phyloP scores from a whole-genome alignment of 176 grass and related monocot species.

The Secale cereale region DNA sequence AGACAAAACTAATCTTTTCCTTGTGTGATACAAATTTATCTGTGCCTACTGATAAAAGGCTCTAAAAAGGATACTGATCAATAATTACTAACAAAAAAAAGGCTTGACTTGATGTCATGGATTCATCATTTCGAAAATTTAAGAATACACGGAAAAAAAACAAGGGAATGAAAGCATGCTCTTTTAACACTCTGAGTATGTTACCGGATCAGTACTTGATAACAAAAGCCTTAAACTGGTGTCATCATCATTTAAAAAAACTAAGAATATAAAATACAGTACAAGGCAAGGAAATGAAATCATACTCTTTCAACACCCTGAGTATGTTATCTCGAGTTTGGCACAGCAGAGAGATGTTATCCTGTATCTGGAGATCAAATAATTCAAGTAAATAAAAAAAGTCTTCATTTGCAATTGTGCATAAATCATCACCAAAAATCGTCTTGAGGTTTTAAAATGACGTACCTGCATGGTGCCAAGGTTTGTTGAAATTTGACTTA shows the following conservation, averaged over 20 bases:
- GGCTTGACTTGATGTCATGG: background rate
- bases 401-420: background rate
- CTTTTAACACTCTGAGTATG: conserved; percentile 75
- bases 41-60: background rate
- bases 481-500: conserved; percentile 76
- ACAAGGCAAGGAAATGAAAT: conserved; percentile 10
- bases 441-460: conserved; percentile 10
- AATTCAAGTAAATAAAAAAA: conserved; percentile 10
- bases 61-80: background rate
- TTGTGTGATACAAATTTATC: background rate
- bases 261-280: conserved; percentile 1
- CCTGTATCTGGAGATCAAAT: conserved; percentile 59
- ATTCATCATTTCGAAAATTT: background rate
- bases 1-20: background rate
- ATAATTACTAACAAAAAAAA: conserved; percentile 9
- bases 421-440: background rate
- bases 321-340: conserved; percentile 84
- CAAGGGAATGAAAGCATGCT: conserved; percentile 45
- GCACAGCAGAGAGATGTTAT: conserved; percentile 74
- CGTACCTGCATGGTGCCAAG: conserved; percentile 87
- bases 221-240: background rate
- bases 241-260: background rate
- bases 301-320: conserved; percentile 87
- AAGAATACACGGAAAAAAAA: background rate
- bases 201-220: conserved; percentile 32